Evolutionary conservation across 2,329 filamentous ascomycete species (phyloP).

Genomic region (Lecanicillium sp.): DNA sequence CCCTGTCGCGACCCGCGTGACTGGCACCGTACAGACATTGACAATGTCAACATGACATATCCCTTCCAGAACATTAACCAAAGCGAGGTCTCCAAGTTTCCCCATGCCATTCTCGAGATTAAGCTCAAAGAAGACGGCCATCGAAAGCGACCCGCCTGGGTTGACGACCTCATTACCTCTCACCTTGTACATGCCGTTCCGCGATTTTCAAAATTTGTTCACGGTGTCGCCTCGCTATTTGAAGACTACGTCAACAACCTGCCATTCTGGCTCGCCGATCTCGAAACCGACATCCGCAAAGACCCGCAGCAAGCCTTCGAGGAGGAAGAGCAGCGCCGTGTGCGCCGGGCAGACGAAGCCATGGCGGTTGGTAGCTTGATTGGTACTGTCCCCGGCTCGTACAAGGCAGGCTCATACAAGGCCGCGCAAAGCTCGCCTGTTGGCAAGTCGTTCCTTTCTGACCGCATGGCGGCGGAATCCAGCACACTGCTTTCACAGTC

Average conservation of each 20-base stretch:
- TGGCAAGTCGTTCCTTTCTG: slow-evolving; percentile 56
- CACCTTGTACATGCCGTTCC: slow-evolving; percentile 87
- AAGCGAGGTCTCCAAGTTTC: slow-evolving; percentile 85
- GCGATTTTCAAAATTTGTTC: slow-evolving; percentile 93
- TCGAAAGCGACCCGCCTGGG: slow-evolving; percentile 72
- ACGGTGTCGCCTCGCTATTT: slow-evolving; percentile 85
- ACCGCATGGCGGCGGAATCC: slow-evolving; percentile 42
- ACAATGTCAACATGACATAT: slow-evolving; percentile 72
- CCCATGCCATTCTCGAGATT: slow-evolving; percentile 85
- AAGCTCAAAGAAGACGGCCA: slow-evolving; percentile 65
- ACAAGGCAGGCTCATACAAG: slow-evolving; percentile 37
- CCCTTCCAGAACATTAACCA: slow-evolving; percentile 84
- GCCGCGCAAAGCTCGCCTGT: slow-evolving; percentile 58
- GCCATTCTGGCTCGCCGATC: slow-evolving; percentile 89
- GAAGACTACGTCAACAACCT: slow-evolving; percentile 94
- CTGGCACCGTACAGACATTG: slow-evolving; percentile 91
- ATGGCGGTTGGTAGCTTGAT: slow-evolving; percentile 85
- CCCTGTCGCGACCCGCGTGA: slow-evolving; percentile 81
- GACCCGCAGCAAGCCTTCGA: slow-evolving; percentile 88
- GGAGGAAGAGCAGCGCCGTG: slow-evolving; percentile 78
- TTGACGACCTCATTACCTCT: slow-evolving; percentile 84
- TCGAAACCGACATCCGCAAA: slow-evolving; percentile 89
- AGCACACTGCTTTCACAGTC: slow-evolving; percentile 22
- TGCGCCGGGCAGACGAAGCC: slow-evolving; percentile 76
- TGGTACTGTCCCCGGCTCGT: slow-evolving; percentile 42